A percentile compares a stretch with the other conserved stretches of the same genome.
These are phyloP conservation scores for Saksenaea oblongispora DNA, from an alignment of 371 early-diverging fungal genomes.

Conservation along the genomic window DNA sequence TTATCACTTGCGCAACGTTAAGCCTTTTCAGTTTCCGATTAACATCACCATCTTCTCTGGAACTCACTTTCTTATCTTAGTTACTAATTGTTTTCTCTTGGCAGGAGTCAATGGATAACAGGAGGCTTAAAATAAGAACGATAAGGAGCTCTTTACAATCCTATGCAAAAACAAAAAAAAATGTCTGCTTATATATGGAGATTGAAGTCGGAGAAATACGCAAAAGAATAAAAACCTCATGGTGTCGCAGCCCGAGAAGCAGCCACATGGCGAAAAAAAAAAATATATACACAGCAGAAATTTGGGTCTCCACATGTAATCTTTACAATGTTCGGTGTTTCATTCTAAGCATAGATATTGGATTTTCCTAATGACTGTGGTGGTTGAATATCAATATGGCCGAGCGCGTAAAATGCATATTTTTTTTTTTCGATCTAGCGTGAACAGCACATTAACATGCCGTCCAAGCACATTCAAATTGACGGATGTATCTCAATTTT, in stretches of 20 bases:
- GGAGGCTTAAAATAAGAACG: neutral
- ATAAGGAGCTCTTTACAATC: neutral
- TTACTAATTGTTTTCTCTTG: neutral
- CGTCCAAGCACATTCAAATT: no score
- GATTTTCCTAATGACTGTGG: no score
- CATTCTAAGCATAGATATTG: no score
- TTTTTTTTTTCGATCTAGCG: no score
- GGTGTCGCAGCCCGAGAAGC: slow-evolving; percentile 2
- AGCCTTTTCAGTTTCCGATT: neutral
- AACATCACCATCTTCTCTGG: neutral
- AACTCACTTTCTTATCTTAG: neutral
- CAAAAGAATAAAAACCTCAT: neutral
- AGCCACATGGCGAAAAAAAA: slow-evolving; percentile 2
- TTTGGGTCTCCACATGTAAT: neutral
- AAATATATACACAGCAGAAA: neutral
- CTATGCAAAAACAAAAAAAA: neutral
- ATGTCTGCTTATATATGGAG: neutral
- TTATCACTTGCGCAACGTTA: neutral
- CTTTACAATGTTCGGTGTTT: neutral
- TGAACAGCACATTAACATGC: no score
- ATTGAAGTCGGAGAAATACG: neutral
- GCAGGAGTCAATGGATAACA: neutral
- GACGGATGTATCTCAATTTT: no score
- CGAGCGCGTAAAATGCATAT: no score
- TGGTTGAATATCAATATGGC: no score